Evolutionary conservation across 2,329 filamentous ascomycete genomes (phyloP).

Genomic region (Zopfia rhizophila): DNA sequence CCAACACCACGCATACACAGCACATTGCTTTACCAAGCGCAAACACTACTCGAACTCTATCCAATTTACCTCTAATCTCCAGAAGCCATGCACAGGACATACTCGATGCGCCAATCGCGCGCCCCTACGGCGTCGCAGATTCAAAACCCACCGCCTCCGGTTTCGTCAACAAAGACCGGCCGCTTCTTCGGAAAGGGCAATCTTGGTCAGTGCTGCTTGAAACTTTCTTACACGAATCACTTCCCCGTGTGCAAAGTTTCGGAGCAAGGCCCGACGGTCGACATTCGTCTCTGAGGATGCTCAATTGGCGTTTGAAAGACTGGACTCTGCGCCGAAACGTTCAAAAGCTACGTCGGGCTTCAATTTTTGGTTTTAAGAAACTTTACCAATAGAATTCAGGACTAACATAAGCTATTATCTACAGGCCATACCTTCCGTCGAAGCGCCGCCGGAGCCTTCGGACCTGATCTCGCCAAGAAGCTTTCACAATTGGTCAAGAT

Average conservation of each 20-base stretch:
- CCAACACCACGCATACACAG: conserved; percentile 20
- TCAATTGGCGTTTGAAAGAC: no score
- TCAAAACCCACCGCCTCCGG: conserved; percentile 91
- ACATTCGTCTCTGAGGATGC: no score
- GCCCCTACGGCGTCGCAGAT: conserved; percentile 92
- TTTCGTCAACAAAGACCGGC: conserved; percentile 89
- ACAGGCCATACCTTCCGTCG: conserved; percentile 76
- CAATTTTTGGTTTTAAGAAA: no score
- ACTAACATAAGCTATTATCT: conserved; percentile 9
- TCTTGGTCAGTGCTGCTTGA: conserved; percentile 72
- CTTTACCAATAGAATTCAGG: neutral
- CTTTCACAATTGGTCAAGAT: conserved; percentile 98
- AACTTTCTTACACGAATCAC: neutral
- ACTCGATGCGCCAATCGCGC: conserved; percentile 97
- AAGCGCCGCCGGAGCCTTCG: conserved; percentile 80
- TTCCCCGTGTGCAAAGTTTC: neutral
- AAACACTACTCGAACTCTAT: conserved; percentile 3
- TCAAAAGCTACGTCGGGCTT: no score
- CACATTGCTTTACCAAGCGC: conserved; percentile 14
- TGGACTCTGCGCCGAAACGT: no score
- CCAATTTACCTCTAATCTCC: conserved; percentile 18
- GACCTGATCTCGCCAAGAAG: conserved; percentile 94
- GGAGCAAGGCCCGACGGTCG: neutral
- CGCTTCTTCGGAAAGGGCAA: conserved; percentile 88
- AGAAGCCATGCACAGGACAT: conserved; percentile 97